Evolutionary conservation across 495 filamentous ascomycete species (phyloP), one percentile per base, ranked within the genome.

Genomic region (Penicillium taxi): DNA sequence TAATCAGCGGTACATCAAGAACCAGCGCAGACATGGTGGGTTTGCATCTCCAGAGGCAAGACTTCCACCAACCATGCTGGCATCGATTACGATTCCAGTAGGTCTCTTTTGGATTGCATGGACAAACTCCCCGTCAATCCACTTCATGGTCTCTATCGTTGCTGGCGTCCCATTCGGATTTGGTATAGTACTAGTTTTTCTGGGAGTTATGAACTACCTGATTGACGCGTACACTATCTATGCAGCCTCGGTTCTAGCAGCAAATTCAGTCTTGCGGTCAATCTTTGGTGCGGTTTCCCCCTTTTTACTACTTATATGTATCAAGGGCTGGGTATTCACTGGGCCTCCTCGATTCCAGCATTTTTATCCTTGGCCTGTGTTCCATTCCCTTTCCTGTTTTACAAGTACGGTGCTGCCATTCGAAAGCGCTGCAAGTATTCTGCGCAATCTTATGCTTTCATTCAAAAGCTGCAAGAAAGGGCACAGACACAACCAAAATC

Each of bases 221-320:
- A 74, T 81, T 39, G 79, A 82, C 50, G 63, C 71, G 9, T 77
- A 82, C 55, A 76, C 70, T 25, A 74, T 84, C 30, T 84, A 74
- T 42, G 79, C 80, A 1, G 80, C 81, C 0, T 76, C 71, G 1
- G 80, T 78, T 0, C 57, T 84, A 4, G 81, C 81, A 1, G 77
- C 78, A 6, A 82, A 78, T 44, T 58, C 73, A 9, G 69, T 82
- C 1, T 56, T 84, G 11, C 57, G 70, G 13, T 67, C 59, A 2
- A 5, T 58, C 5, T 81, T 84, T 44, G 80, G 80, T 29, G 76
- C 78, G n/a, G n/a, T n/a, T 35, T 35, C 5, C 32, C 32, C 12
- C 9, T 35, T 2, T 23, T 35, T 20, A 23, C 18, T 6, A 22
- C 32, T 8, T 24, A 35, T 6, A 35, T 35, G 32, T 35, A 23